Base-by-base conservation (phyloP, 169 alveolate species). In the Cyclospora cayetanensis region DNA sequence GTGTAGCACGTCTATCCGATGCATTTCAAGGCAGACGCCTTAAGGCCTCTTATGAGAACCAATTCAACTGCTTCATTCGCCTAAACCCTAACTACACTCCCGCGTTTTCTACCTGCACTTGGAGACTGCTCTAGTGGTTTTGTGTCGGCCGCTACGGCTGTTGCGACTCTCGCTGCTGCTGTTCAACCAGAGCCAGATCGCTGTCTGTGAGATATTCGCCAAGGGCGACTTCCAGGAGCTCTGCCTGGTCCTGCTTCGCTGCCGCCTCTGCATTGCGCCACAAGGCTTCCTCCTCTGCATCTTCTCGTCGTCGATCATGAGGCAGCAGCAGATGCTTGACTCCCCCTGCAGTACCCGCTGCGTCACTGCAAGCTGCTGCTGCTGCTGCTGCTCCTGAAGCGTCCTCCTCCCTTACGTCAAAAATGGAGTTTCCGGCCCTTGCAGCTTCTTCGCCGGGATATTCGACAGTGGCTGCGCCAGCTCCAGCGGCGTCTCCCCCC, bases 331-430 rank as follows among this genome's bases (percentile, higher is more conserved):
- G 80, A 42, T 7, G 80, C 80, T 35, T 41, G 77, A 5, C 80
- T 7, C 50, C 20, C 18, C 53, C 46, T 4, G 80, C 80, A 34
- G 80, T 50, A 41, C 53, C 27, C n/a, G 80, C 80, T 41, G 34
- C 80, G 43, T 42, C 80, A 68, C 20, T 46, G 60, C 25, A 22
- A 68, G 80, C 52, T 7, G 15, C 52, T 29, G 80, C 80, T 34
- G 80, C 80, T 68, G 80, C 80, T 68, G 31, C 52, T 63, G 22
- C 31, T 18, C 43, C 52, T n/a, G n/a, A n/a, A n/a, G n/a, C n/a
- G n/a, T n/a, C n/a, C n/a, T n/a, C n/a, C n/a, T n/a, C n/a, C n/a
- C n/a, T n/a, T n/a, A n/a, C n/a, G n/a, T n/a, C n/a, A n/a, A n/a
- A n/a, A n/a, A n/a, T n/a, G n/a, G n/a, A n/a, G n/a, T n/a, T n/a